Percentiles rank a stretch among this genome's conserved stretches.
Conservation (phyloP, 1,139 yeast genomes). For the Candida sanyaensis region DNA sequence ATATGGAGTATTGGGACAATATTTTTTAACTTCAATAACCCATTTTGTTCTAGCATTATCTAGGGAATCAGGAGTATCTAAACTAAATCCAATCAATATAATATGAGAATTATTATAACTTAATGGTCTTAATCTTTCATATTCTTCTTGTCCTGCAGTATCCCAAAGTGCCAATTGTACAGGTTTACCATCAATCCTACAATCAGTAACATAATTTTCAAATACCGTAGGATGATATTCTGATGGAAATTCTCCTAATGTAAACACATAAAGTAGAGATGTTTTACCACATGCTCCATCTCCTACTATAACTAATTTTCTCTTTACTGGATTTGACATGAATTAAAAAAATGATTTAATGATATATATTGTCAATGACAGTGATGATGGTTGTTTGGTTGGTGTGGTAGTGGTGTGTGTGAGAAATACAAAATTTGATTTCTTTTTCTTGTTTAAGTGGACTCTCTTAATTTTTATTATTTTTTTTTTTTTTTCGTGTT, state of each 20-base stretch:
- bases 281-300: constrained; percentile 98
- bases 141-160: constrained; percentile 96
- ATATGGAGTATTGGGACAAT: constrained; percentile 68
- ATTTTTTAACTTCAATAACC: constrained; percentile 68
- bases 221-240: constrained; percentile 93
- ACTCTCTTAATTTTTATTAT: no score
- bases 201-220: constrained; percentile 91
- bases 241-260: constrained; percentile 83
- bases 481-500: no score
- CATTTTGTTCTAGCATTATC: constrained; percentile 70
- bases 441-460: no score
- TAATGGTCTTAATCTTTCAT: constrained; percentile 76
- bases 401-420: no score
- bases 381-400: no score
- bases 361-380: no score
- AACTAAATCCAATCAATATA: constrained; percentile 69
- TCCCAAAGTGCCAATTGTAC: constrained; percentile 93
- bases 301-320: constrained; percentile 89
- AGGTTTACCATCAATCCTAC: constrained; percentile 89
- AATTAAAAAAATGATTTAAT: no score
- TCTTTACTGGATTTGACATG: constrained; percentile 37
- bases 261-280: constrained; percentile 85
- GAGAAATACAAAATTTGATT: no score
- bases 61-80: constrained; percentile 69
- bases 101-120: constrained; percentile 80